Evolutionary conservation across 2,329 filamentous ascomycete genomes (phyloP).

Genomic region (Arthroderma sp.): DNA sequence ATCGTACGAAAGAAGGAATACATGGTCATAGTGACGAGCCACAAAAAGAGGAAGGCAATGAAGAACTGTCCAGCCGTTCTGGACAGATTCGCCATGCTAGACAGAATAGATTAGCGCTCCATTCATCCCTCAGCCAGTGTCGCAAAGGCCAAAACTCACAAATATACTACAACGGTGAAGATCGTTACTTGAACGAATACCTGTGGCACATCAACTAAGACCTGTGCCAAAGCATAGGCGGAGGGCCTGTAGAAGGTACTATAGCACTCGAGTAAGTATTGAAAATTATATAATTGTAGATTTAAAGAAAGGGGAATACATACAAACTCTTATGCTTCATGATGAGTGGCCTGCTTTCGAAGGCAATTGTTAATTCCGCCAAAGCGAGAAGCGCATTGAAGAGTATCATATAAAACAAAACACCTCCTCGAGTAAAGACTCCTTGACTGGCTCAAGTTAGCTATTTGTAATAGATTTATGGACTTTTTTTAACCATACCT

Average conservation of each 20-base stretch:
- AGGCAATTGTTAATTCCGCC: conserved; percentile 48
- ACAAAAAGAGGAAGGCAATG: conserved; percentile 44
- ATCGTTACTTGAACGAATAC: conserved; percentile 45
- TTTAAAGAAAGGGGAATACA: conserved; percentile 9
- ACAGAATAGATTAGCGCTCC: background rate
- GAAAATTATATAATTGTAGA: conserved; percentile 1
- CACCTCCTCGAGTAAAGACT: conserved; percentile 47
- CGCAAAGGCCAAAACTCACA: conserved; percentile 19
- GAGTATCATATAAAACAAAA: conserved; percentile 49
- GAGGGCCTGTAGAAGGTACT: conserved; percentile 52
- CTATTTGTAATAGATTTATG: background rate
- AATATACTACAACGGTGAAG: conserved; percentile 50
- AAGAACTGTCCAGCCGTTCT: conserved; percentile 49
- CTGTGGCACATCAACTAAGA: conserved; percentile 44
- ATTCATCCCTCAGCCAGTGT: background rate
- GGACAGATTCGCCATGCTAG: conserved; percentile 41
- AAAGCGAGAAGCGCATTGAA: conserved; percentile 51
- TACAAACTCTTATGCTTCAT: conserved; percentile 56
- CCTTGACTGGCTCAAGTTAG: conserved; percentile 27
- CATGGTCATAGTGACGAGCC: conserved; percentile 40
- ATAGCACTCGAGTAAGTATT: conserved; percentile 4
- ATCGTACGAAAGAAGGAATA: conserved; percentile 42
- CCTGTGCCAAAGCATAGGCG: conserved; percentile 46
- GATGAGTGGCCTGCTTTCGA: conserved; percentile 50
- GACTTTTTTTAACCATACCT: conserved; percentile 15